Evolutionary conservation across 2,329 filamentous ascomycete genomes (phyloP), one percentile per base, ranked within the genome.

Genomic region (Diaporthe ampelina): DNA sequence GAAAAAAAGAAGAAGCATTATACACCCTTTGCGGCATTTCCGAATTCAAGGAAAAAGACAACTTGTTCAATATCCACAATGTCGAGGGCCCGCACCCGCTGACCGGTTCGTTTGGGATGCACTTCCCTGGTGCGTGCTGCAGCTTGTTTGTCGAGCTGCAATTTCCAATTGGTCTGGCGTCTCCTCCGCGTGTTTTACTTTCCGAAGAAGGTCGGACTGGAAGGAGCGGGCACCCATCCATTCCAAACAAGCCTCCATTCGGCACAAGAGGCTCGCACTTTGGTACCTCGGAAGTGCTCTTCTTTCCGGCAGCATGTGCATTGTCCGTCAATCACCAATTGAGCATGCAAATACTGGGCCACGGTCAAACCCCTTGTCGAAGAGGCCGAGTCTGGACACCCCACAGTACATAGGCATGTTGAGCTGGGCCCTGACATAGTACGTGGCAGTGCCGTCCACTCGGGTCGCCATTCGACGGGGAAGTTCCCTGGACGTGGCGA

Each of bases 141-240:
- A 32, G 43, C 40, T 24, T 63, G 24, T 10, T 13, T 63, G 17
- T 6, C 37, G 43, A 4, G 19, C 61, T 67, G 43, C 29, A 52
- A 4, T 52, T 52, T 50, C 15, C 24, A 1, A 67, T 67, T 67
- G 45, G 29, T 37, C 61, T 67, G 45, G 29, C 43, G 45, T 15
- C 17, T 52, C 45, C 32, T 4, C 40, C 19, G 52, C 43, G 13
- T 65, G 26, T 24, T 67, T 65, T 35, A 35, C 68, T 70, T 40
- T 6, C 68, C 68, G 56, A 70, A 59, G 26, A 52, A 29, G 56
- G 26, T 71, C n/a, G 56, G 69, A 32, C 17, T 52, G 21, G 10
- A 48, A 40, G 56, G 15, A 5, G 17, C 24, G 45, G 37, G 54
- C 45, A 32, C 54, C 15, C 24, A 21, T 9, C 26, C 26, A 59